A percentile compares a stretch with the other conserved stretches of the same genome.
Conservation (phyloP, 225 moss, liverwort and hornwort genomes). For the Polytrichum formosum region DNA sequence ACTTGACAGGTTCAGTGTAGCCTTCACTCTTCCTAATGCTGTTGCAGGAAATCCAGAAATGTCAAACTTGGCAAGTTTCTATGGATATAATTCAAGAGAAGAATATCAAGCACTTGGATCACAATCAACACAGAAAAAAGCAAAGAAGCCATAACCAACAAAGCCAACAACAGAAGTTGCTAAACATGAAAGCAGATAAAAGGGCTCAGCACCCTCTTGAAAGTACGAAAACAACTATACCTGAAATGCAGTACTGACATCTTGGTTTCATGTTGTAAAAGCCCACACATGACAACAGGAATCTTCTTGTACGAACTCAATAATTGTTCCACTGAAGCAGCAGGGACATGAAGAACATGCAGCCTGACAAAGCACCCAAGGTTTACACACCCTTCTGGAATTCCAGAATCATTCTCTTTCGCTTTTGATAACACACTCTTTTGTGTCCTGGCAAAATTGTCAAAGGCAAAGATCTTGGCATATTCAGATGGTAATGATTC, state of each 20-base stretch:
- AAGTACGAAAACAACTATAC: conserved; percentile 31
- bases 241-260: conserved; percentile 94
- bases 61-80: no score
- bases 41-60: conserved; percentile 12
- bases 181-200: neutral
- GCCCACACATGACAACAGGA: conserved; percentile 81
- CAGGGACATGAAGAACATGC: conserved; percentile 66
- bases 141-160: no score
- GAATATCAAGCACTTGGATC: no score
- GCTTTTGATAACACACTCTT: conserved; percentile 70
- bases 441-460: conserved; percentile 78
- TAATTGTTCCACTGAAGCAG: conserved; percentile 43
- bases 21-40: conserved; percentile 83
- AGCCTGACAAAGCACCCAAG: conserved; percentile 72
- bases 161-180: no score
- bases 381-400: conserved; percentile 50
- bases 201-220: neutral
- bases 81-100: no score
- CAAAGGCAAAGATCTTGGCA: conserved; percentile 86
- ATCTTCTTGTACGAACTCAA: conserved; percentile 44
- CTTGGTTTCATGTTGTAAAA: conserved; percentile 90
- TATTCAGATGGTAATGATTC: conserved; percentile 92
- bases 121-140: no score
- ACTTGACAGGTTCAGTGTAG: conserved; percentile 70
- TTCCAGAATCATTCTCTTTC: conserved; percentile 52